Conservation (phyloP, 345 rosid genomes). For the Bretschneidera sinensis region DNA sequence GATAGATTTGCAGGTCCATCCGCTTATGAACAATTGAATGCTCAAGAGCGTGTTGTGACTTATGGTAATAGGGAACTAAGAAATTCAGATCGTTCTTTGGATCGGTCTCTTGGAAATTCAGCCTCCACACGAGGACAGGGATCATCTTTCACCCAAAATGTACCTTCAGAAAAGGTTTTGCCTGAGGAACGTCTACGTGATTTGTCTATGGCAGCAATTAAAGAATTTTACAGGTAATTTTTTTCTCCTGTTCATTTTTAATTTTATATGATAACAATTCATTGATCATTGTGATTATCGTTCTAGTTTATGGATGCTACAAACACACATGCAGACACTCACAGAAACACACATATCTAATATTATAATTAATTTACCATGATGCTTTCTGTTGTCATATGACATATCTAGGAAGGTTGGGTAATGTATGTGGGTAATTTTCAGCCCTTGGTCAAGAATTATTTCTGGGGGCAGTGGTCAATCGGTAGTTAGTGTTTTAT, state of each 20-base stretch:
- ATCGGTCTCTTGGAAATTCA: constrained; percentile 46
- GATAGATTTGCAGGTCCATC: constrained; percentile 49
- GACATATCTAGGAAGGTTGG: not conserved
- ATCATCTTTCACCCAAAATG: constrained; percentile 31
- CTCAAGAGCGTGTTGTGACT: constrained; percentile 46
- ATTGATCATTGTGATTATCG: not conserved
- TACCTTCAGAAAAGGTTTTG: constrained; percentile 43
- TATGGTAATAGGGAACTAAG: constrained; percentile 48
- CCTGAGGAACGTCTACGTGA: constrained; percentile 56
- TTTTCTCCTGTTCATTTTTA: constrained; percentile 16
- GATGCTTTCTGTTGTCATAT: not conserved
- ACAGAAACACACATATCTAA: too few species aligned
- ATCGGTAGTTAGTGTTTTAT: too few species aligned
- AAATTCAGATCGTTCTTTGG: constrained; percentile 41
- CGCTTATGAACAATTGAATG: constrained; percentile 38
- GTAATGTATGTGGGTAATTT: not conserved
- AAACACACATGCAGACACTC: not conserved
- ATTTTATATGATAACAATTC: too few species aligned
- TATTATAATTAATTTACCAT: not conserved
- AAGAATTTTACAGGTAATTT: constrained; percentile 87
- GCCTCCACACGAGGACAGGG: constrained; percentile 39
- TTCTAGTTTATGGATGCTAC: not conserved
- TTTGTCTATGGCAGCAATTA: constrained; percentile 71
- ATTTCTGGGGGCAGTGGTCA: too few species aligned
- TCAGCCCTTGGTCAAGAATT: not conserved